phyloP scores from a whole-genome alignment of 2,329 filamentous ascomycete species.

The Fusarium siculi region DNA sequence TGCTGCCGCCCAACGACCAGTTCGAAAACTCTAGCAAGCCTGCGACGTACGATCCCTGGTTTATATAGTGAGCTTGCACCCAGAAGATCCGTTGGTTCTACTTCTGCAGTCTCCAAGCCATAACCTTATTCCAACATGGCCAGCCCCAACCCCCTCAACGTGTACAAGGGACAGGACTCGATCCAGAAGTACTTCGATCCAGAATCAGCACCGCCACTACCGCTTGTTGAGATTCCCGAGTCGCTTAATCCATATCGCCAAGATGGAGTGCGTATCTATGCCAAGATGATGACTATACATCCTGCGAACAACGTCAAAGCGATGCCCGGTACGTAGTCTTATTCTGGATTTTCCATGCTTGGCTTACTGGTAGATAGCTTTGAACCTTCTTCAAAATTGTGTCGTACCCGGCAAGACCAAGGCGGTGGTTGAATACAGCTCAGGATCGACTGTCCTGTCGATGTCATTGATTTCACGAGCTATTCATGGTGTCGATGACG shows the following conservation, averaged over 20 bases:
- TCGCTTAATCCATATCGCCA: conserved; percentile 65
- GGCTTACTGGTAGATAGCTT: conserved; percentile 45
- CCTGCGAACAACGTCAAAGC: conserved; percentile 74
- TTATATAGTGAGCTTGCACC: conserved; percentile 3
- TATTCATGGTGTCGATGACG: conserved; percentile 61
- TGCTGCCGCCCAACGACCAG: not conserved
- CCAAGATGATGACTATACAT: conserved; percentile 73
- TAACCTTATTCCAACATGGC: conserved; percentile 31
- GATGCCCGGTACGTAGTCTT: conserved; percentile 59
- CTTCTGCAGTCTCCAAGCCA: not conserved
- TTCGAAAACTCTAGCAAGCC: not conserved
- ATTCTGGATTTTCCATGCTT: not conserved
- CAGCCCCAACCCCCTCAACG: conserved; percentile 56
- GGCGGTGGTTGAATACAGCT: conserved; percentile 69
- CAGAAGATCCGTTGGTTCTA: not conserved
- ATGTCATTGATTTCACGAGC: conserved; percentile 66
- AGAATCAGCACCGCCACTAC: conserved; percentile 65
- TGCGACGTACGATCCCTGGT: fast-evolving
- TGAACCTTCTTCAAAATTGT: conserved; percentile 58
- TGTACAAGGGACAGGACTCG: conserved; percentile 67
- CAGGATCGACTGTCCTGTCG: conserved; percentile 70
- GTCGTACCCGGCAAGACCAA: conserved; percentile 53
- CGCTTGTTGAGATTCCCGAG: conserved; percentile 69
- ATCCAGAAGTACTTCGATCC: conserved; percentile 69
- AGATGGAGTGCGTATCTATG: conserved; percentile 71